phyloP scores from a whole-genome alignment of 306 rosid genomes.

The Quercus robur region DNA sequence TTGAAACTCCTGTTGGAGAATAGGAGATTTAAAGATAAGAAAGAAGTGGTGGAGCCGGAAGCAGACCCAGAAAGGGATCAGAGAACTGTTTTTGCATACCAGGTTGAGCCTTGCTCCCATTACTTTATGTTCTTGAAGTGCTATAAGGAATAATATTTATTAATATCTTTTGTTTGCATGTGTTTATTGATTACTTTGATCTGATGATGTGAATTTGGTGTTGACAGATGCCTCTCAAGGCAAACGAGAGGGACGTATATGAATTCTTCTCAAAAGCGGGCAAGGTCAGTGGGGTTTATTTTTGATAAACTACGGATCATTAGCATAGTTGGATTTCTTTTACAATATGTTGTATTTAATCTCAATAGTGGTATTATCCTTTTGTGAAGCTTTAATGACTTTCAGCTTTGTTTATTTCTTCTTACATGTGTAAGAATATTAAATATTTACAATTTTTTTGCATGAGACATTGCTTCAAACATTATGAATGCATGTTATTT shows the following conservation, averaged over 20 bases:
- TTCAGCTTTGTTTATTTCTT: neutral
- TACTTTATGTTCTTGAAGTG: neutral
- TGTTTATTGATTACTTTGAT: conserved; percentile 15
- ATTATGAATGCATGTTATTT: conserved; percentile 32
- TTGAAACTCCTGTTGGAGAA: conserved; percentile 19
- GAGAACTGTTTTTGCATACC: conserved; percentile 98
- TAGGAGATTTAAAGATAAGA: conserved; percentile 93
- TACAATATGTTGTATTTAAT: neutral
- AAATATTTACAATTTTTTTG: conserved; percentile 18
- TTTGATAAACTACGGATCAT: neutral
- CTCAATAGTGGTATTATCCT: neutral
- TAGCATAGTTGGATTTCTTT: neutral
- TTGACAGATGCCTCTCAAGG: conserved; percentile 93
- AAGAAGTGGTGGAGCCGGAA: conserved; percentile 85
- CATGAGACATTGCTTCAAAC: conserved; percentile 19
- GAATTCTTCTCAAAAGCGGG: conserved; percentile 97
- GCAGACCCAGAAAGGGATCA: conserved; percentile 99
- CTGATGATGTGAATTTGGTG: conserved; percentile 24
- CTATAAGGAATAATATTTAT: neutral
- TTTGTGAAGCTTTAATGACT: conserved; percentile 1
- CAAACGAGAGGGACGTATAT: conserved; percentile 87
- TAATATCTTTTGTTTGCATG: conserved; percentile 5
- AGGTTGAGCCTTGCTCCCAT: conserved; percentile 42
- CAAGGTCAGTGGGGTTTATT: conserved; percentile 61
- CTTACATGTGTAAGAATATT: neutral